Base-by-base conservation (phyloP, 2,329 filamentous ascomycete genomes). In the Leptodontidium sp. region DNA sequence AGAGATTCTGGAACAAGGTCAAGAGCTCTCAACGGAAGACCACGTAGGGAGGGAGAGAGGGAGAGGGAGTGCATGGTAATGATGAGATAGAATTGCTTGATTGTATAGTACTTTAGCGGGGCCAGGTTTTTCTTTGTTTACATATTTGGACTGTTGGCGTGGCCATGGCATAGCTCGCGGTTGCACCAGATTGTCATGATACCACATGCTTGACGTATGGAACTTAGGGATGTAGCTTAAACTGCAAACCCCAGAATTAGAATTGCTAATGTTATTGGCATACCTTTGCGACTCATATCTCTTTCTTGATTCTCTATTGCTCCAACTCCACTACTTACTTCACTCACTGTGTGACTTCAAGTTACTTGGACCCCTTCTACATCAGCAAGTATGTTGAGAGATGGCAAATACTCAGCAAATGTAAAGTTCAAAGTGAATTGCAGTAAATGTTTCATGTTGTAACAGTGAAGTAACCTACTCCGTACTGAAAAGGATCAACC, bases 1-100 rank as follows among this genome's bases (percentile, higher is more conserved):
- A 87, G 80, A 84, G 88, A 64, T 82, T 91, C 66, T 91, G 89
- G 88, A 88, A 90, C 71, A 84, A 84, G 68, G 86, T 91, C 49
- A 78, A 74, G 66, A 75, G 73, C 58, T 70, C 72, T 29, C 75
- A 75, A 61, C 73, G 71, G 64, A 77, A 72, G 68, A 65, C 47
- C 32, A 71, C 65, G 57, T 72, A 64, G 40, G n/a, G 50, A 1
- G 12, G 8, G 29, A 32, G 6, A 6, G 6, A 32, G 29, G 6
- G 29, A 32, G 6, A 40, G 6, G 21, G 38, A 43, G 12, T 24
- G 21, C 9, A 43, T 38, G n/a, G 2, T 32, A 57, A 32, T 57
- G 50, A 57, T 21, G 43, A 57, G 50, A 55, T 24, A 55, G 45
- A 53, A 57, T 57, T 53, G 24, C 52, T 62, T 67, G n/a, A 14